These are phyloP conservation scores for Glomus cerebriforme DNA, from an alignment of 192 early-diverging fungal species.

Conservation along the genomic window DNA sequence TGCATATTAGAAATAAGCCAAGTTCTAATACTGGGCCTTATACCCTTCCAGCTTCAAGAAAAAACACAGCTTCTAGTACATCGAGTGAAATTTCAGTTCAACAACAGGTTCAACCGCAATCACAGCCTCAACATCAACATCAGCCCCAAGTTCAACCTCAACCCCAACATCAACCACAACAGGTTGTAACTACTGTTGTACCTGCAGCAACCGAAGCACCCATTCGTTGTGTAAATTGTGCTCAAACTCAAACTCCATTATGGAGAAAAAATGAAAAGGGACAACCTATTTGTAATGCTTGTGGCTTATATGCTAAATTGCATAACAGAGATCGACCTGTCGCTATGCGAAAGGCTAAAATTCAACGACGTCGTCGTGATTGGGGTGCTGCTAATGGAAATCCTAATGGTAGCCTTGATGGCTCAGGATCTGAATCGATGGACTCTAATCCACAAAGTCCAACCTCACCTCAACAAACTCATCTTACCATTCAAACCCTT, in stretches of 20 bases:
- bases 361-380: conserved; percentile 58
- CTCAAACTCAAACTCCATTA: conserved; percentile 72
- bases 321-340: conserved; percentile 86
- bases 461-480: conserved; percentile 23
- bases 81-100: conserved; percentile 3
- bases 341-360: conserved; percentile 71
- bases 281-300: conserved; percentile 80
- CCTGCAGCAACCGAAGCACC: conserved; percentile 10
- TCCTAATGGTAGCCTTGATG: conserved; percentile 19
- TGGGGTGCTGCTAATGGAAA: conserved; percentile 44
- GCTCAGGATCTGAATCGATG: conserved; percentile 3
- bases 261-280: conserved; percentile 78
- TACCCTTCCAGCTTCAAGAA: conserved; percentile 36
- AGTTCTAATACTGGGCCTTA: conserved; percentile 42
- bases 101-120: conserved; percentile 5
- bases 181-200: conserved; percentile 21
- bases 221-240: conserved; percentile 64
- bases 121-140: conserved; percentile 25
- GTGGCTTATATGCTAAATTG: conserved; percentile 89
- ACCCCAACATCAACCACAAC: conserved; percentile 33
- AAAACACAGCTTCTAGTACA: not conserved
- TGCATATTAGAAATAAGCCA: conserved; percentile 59
- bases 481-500: conserved; percentile 17
- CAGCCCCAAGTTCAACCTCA: conserved; percentile 25
- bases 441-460: conserved; percentile 23